A percentile compares a stretch with the other conserved stretches of the same genome.
phyloP scores from a whole-genome alignment of 176 grass and related monocot species.

The Thalia dealbata region DNA sequence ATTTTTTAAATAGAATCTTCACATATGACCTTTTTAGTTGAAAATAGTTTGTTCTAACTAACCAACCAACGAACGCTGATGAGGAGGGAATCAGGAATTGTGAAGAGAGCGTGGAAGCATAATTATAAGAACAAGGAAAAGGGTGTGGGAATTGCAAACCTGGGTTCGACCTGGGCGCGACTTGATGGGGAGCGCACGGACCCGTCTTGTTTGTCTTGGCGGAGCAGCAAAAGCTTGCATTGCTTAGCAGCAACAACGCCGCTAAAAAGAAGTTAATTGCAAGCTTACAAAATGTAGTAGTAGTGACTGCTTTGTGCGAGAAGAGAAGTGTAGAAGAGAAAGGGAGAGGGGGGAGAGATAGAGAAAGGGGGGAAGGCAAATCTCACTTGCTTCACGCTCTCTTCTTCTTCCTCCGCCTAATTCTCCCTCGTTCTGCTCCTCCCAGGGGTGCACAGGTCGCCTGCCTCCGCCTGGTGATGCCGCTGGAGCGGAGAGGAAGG shows the following conservation, averaged over 20 bases:
- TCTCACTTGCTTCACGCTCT: background rate
- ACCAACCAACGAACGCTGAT: too few relatives aligned
- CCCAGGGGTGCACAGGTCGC: background rate
- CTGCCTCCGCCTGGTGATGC: background rate
- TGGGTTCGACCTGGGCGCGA: too few relatives aligned
- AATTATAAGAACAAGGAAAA: too few relatives aligned
- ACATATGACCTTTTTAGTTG: too few relatives aligned
- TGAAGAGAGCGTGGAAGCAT: too few relatives aligned
- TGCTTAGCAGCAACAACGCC: background rate
- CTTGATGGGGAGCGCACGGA: too few relatives aligned
- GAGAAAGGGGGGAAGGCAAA: background rate
- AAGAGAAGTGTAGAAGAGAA: background rate
- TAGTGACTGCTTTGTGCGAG: background rate
- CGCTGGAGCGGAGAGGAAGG: background rate
- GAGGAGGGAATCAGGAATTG: too few relatives aligned
- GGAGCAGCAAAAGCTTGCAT: slow-evolving; percentile 2
- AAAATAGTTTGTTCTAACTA: too few relatives aligned
- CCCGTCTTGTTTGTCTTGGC: background rate
- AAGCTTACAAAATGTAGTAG: background rate
- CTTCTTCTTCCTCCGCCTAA: background rate
- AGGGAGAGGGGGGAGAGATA: background rate
- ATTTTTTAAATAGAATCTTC: too few relatives aligned
- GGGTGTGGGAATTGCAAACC: too few relatives aligned
- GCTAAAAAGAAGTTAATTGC: background rate
- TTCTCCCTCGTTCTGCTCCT: background rate